These are phyloP conservation scores for Xerophyta viscosa DNA, from an alignment of 106 monocot genomes.

Conservation along the genomic window DNA sequence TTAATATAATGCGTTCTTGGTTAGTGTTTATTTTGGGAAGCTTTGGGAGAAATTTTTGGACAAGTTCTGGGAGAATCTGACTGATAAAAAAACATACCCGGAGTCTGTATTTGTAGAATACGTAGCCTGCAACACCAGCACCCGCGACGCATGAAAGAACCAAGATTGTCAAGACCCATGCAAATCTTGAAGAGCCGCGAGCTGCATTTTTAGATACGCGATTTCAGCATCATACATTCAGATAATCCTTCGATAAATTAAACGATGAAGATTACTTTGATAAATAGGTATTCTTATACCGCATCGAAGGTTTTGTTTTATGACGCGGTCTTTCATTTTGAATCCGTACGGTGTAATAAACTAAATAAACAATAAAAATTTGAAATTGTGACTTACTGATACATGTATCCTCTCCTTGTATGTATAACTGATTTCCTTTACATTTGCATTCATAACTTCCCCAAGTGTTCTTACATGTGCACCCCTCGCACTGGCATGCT, in stretches of 20 bases:
- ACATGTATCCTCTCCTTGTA: conserved; percentile 69
- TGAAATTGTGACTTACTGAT: conserved; percentile 34
- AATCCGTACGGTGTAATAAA: not conserved
- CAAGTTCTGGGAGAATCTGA: too few species aligned
- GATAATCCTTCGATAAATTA: not conserved
- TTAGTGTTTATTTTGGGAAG: too few species aligned
- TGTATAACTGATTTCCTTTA: conserved; percentile 59
- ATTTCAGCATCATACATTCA: not conserved
- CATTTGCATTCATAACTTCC: conserved; percentile 93
- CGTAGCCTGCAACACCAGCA: conserved; percentile 54
- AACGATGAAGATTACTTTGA: too few species aligned
- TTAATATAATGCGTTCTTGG: too few species aligned
- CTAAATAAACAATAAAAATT: not conserved
- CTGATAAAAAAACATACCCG: conserved; percentile 53
- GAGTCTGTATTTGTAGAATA: conserved; percentile 96
- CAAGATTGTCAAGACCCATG: conserved; percentile 46
- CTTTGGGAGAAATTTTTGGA: too few species aligned
- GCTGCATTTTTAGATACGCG: conserved; percentile 23
- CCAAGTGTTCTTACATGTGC: conserved; percentile 87
- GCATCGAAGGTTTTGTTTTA: too few species aligned
- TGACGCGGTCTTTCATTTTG: not conserved
- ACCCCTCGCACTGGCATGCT: conserved; percentile 79
- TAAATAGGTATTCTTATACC: too few species aligned
- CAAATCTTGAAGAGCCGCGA: conserved; percentile 36
- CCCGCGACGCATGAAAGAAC: conserved; percentile 50